Percentiles rank a stretch among this genome's conserved stretches.
phyloP scores from a whole-genome alignment of 345 rosid genomes.

The Eutrema yunnanense region DNA sequence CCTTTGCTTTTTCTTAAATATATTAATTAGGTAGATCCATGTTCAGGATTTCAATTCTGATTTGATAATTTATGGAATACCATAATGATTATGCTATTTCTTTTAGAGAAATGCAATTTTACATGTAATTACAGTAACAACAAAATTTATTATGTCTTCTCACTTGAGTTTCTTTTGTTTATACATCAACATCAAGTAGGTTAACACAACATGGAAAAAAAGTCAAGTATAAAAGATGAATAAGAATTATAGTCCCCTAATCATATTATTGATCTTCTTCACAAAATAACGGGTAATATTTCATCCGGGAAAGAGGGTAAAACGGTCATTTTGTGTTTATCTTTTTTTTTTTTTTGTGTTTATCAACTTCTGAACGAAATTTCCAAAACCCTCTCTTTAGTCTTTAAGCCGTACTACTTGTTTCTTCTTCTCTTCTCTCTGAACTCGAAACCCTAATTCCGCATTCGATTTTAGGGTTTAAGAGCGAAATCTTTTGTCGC shows the following conservation, averaged over 20 bases:
- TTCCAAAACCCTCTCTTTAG: conserved; percentile 26
- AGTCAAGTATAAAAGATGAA: not conserved
- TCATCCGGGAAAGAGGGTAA: not conserved
- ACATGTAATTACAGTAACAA: no score
- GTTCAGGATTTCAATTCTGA: not conserved
- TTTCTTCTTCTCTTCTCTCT: not conserved
- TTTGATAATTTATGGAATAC: not conserved
- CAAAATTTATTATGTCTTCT: no score
- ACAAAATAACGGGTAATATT: no score
- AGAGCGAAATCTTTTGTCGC: not conserved
- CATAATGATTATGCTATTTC: not conserved
- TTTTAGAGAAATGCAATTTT: not conserved
- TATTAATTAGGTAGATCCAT: not conserved
- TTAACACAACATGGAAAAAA: not conserved
- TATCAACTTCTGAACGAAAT: not conserved
- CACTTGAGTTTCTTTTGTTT: not conserved
- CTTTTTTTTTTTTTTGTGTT: no score
- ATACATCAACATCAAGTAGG: not conserved
- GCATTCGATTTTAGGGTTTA: conserved; percentile 17
- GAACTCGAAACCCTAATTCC: conserved; percentile 37
- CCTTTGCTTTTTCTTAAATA: no score
- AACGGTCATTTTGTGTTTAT: not conserved
- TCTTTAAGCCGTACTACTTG: conserved; percentile 25
- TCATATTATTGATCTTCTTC: no score
- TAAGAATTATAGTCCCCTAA: not conserved